These are phyloP conservation scores for Pontederia crassipes DNA, from an alignment of 176 grass and related monocot genomes.

Conservation along the genomic window DNA sequence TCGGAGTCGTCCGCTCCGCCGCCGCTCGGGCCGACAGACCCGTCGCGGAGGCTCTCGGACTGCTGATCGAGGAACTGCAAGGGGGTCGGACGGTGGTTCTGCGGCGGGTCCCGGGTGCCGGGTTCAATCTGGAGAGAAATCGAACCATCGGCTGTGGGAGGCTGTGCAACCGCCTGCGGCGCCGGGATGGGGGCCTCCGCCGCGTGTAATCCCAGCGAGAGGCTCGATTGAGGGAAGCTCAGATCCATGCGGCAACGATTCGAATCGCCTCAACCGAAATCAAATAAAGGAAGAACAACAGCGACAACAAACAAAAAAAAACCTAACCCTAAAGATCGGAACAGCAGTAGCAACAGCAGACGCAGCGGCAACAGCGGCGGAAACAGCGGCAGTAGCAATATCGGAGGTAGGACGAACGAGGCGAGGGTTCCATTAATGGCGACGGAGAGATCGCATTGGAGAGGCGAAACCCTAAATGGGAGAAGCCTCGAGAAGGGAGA, in stretches of 20 bases:
- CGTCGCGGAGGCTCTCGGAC: neutral
- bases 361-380: neutral
- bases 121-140: conserved; percentile 5
- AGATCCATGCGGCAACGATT: conserved; percentile 44
- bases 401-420: neutral
- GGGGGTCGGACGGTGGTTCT: neutral
- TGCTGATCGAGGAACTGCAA: conserved; percentile 19
- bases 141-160: conserved; percentile 6
- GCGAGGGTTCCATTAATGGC: conserved; percentile 17
- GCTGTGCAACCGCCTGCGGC: neutral
- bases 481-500: too few relatives aligned
- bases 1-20: neutral
- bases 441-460: neutral
- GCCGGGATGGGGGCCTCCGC: neutral
- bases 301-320: neutral
- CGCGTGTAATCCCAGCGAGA: conserved; percentile 59
- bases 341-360: neutral
- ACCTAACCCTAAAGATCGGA: conserved; percentile 8
- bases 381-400: neutral
- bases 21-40: conserved; percentile 21
- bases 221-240: conserved; percentile 40
- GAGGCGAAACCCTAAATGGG: conserved; percentile 1
- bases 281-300: neutral
- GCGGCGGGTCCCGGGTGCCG: neutral
- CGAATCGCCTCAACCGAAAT: neutral